A percentile compares a stretch with the other conserved stretches of the same genome.
Evolutionary conservation across 1,284 basidiomycete genomes (phyloP).

Genomic region (Paramarasmius palmivorus): DNA sequence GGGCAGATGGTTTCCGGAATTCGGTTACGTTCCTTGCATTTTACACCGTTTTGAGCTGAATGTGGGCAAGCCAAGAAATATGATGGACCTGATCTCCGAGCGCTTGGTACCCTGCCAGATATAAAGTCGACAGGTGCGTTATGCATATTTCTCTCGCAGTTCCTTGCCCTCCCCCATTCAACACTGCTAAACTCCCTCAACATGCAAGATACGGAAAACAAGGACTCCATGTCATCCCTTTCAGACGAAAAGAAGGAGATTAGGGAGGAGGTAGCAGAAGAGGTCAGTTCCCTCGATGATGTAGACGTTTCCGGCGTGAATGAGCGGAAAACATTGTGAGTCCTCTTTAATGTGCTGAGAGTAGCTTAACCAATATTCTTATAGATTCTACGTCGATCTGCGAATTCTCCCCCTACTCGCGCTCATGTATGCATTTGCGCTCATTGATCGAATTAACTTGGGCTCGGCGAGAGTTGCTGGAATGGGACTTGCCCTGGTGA

Average conservation of each 20-base stretch:
- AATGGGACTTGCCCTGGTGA: slow-evolving; percentile 41
- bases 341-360: neutral
- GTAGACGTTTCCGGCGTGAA: neutral
- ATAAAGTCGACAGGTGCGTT: neutral
- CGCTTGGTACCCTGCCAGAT: neutral
- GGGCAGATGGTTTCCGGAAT: too few species aligned
- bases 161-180: neutral
- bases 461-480: slow-evolving; percentile 43
- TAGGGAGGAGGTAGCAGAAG: neutral
- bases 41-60: neutral
- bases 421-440: slow-evolving; percentile 38
- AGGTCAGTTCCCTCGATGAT: neutral
- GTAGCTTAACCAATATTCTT: slow-evolving; percentile 3
- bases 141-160: neutral
- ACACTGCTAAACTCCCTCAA: too few species aligned
- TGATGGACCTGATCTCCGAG: neutral
- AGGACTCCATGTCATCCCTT: too few species aligned
- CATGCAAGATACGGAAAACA: too few species aligned
- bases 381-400: slow-evolving; percentile 40
- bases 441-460: slow-evolving; percentile 45
- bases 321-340: slow-evolving; percentile 6
- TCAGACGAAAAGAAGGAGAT: neutral
- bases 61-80: neutral
- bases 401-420: slow-evolving; percentile 42
- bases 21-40: neutral